A percentile compares a stretch with the other conserved stretches of the same genome.
These are phyloP conservation scores for Chiua virens DNA, from an alignment of 768 basidiomycete genomes.

Conservation along the genomic window DNA sequence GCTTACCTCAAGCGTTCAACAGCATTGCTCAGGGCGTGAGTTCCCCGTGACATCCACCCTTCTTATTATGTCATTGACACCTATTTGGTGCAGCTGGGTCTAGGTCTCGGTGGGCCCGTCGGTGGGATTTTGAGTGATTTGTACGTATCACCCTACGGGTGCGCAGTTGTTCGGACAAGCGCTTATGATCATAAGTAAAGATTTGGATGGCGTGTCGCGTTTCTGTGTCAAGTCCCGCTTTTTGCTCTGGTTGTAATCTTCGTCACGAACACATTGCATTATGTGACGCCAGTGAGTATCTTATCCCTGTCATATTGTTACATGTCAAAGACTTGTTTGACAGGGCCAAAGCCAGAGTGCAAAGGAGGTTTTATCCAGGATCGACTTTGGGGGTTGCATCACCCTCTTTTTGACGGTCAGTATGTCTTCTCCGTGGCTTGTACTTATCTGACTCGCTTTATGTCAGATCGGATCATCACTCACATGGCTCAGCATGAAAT, in stretches of 20 bases:
- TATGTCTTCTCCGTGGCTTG: neutral
- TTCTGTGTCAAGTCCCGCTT: constrained; percentile 68
- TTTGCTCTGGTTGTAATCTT: constrained; percentile 51
- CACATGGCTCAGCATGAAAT: constrained; percentile 68
- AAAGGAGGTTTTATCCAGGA: constrained; percentile 69
- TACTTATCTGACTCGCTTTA: neutral
- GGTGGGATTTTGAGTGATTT: constrained; percentile 20
- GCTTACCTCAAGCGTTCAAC: constrained; percentile 47
- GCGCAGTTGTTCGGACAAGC: neutral
- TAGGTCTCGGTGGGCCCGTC: constrained; percentile 24
- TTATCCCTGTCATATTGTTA: neutral
- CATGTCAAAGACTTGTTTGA: too few relatives aligned
- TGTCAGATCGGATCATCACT: constrained; percentile 57
- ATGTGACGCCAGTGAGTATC: constrained; percentile 60
- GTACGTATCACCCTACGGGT: constrained; percentile 5
- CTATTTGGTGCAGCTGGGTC: constrained; percentile 14
- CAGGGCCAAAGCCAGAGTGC: constrained; percentile 67
- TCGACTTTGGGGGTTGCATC: constrained; percentile 73
- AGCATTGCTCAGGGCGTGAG: constrained; percentile 17
- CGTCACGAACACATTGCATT: constrained; percentile 53
- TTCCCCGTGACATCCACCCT: neutral
- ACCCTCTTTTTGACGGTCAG: constrained; percentile 58
- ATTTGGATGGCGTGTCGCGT: constrained; percentile 77
- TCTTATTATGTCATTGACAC: neutral
- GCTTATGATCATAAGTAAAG: constrained; percentile 35